A percentile compares a stretch with the other conserved stretches of the same genome.
These are phyloP conservation scores for Macrolepiota albuminosa DNA, from an alignment of 768 basidiomycete species.

Conservation along the genomic window DNA sequence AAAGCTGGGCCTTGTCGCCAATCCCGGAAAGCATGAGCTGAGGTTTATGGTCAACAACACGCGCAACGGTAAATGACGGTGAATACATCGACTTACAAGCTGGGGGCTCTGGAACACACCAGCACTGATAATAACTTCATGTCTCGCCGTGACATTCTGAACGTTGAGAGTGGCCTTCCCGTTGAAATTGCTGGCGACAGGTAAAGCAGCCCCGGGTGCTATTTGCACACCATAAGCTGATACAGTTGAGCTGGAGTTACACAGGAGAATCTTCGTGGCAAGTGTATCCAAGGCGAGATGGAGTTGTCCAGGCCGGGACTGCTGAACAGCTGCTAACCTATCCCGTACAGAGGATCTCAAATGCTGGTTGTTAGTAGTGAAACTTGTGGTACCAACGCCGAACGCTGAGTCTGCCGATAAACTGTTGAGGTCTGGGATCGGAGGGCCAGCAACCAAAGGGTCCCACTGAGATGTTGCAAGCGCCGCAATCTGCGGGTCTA, in stretches of 20 bases:
- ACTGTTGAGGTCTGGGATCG: constrained; percentile 20
- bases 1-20: constrained; percentile 22
- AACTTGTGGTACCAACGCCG: constrained; percentile 17
- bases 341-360: constrained; percentile 22
- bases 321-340: constrained; percentile 15
- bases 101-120: constrained; percentile 24
- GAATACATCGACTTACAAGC: constrained; percentile 13
- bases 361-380: constrained; percentile 21
- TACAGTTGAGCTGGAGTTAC: constrained; percentile 9
- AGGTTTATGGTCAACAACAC: not conserved
- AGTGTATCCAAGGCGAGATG: constrained; percentile 20
- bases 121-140: constrained; percentile 26
- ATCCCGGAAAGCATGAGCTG: constrained; percentile 28
- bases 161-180: constrained; percentile 17
- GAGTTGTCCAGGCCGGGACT: constrained; percentile 12
- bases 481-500: constrained; percentile 21
- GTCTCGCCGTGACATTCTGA: constrained; percentile 16
- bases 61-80: not conserved
- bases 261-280: constrained; percentile 20
- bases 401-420: constrained; percentile 14
- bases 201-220: constrained; percentile 19
- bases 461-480: constrained; percentile 10
- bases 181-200: constrained; percentile 24
- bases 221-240: constrained; percentile 23
- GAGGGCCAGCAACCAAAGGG: constrained; percentile 9